Conservation (phyloP, 768 basidiomycete genomes). For the Lactifluus subvellereus region DNA sequence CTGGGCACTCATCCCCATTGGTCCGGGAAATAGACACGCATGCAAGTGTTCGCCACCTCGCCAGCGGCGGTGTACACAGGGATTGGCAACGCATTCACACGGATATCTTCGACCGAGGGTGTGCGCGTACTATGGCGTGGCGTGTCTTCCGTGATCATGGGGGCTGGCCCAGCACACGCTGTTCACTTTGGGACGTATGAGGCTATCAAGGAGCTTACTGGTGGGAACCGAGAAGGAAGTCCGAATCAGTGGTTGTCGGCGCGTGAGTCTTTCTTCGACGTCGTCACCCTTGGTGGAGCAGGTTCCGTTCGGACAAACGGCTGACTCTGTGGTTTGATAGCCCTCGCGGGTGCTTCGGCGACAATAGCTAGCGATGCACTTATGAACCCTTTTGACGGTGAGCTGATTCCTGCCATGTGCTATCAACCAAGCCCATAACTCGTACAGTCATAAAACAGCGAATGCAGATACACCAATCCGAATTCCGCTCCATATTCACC, state of each 20-base stretch:
- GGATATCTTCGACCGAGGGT: constrained; percentile 93
- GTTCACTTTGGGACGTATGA: constrained; percentile 97
- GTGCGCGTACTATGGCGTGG: constrained; percentile 90
- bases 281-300: constrained; percentile 1
- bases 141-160: constrained; percentile 90
- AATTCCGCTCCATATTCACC: constrained; percentile 80
- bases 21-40: constrained; percentile 70
- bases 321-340: constrained; percentile 35
- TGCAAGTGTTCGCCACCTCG: constrained; percentile 93
- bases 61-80: constrained; percentile 84
- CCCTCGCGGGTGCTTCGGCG: constrained; percentile 88
- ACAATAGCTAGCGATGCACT: constrained; percentile 94
- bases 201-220: constrained; percentile 86
- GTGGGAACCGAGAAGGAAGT: constrained; percentile 62
- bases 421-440: constrained; percentile 13
- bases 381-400: constrained; percentile 99
- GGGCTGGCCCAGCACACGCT: constrained; percentile 97
- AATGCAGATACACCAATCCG: constrained; percentile 95
- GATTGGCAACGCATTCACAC: constrained; percentile 83
- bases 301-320: background rate
- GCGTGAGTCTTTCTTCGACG: constrained; percentile 47
- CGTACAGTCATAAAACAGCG: constrained; percentile 95
- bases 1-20: background rate
- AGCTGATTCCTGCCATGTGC: constrained; percentile 28
- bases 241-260: constrained; percentile 85